Base-by-base conservation (phyloP, 345 rosid genomes). In the Erucastrum elatum region DNA sequence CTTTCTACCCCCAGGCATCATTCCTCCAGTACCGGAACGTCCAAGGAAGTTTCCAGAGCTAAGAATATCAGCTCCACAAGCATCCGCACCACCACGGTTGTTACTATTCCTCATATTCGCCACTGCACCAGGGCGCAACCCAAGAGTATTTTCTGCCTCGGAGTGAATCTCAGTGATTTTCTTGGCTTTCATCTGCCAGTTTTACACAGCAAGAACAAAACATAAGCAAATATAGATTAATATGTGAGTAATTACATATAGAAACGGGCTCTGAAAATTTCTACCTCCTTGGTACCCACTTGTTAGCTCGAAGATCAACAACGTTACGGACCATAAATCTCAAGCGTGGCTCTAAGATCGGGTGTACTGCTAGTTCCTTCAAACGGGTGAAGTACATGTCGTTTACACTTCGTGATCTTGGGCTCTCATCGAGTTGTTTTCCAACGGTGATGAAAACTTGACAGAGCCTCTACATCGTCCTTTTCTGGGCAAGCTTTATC, bases 391-490 rank as follows among this genome's bases (percentile, higher is more conserved):
- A 89, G 79, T 92, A 92, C 44, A n/a, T 21, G 67, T 92, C 97
- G 67, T 91, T 90, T 94, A 87, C 82, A 6, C 87, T 89, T 68
- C 91, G 84, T 8, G 97, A 87, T 81, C 79, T 90, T 15, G 82
- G 82, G 56, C 97, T 10, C 80, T 91, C 91, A 64, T 94, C 98
- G 41, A 94, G 97, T 83, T 91, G 94, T 83, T 87, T 94, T 10
- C 98, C 98, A 63, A 88, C 92, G 64, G 90, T 94, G 53, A 77
- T 88, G 70, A 94, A 88, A 71, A 94, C 87, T 58, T 91, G 97
- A 73, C 97, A 87, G 88, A 39, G 94, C 97, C 83, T 92, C 98
- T 11, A 94, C 97, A 85, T 88, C 89, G 78, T 89, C 97, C 82
- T 94, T 97, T 0, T 83, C 94, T 21, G 98, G 98, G 71, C 90